phyloP scores from a whole-genome alignment of 176 grass and related monocot genomes.

The Oryza officinalis region DNA sequence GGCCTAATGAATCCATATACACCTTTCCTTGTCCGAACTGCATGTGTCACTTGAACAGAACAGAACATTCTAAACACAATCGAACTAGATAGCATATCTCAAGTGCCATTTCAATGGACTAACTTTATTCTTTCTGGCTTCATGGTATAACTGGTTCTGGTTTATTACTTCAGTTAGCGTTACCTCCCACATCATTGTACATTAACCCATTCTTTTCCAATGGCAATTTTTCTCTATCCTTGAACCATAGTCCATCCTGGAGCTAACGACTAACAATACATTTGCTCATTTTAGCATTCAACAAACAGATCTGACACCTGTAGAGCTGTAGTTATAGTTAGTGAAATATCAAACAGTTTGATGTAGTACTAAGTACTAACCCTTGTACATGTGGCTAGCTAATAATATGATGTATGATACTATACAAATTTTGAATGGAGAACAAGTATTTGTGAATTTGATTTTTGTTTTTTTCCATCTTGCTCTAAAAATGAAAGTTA shows the following conservation, averaged over 20 bases:
- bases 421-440: constrained; percentile 39
- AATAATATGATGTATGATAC: constrained; percentile 16
- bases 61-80: constrained; percentile 49
- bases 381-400: constrained; percentile 41
- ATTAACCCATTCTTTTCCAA: constrained; percentile 23
- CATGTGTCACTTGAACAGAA: constrained; percentile 86
- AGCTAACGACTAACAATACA: constrained; percentile 54
- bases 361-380: not conserved
- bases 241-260: constrained; percentile 6
- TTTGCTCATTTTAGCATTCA: not conserved
- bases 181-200: constrained; percentile 13
- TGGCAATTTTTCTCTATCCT: not conserved
- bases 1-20: constrained; percentile 61
- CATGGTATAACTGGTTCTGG: constrained; percentile 41
- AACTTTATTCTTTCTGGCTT: constrained; percentile 45
- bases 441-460: constrained; percentile 33
- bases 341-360: constrained; percentile 18
- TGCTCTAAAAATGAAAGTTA: constrained; percentile 7
- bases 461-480: not conserved
- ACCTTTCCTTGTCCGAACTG: constrained; percentile 79
- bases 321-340: constrained; percentile 25
- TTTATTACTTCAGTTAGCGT: constrained; percentile 20
- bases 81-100: constrained; percentile 58
- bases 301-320: constrained; percentile 26
- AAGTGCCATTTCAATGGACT: constrained; percentile 30